phyloP scores from a whole-genome alignment of 2,329 filamentous ascomycete species.

The Bretziella fagacearum region DNA sequence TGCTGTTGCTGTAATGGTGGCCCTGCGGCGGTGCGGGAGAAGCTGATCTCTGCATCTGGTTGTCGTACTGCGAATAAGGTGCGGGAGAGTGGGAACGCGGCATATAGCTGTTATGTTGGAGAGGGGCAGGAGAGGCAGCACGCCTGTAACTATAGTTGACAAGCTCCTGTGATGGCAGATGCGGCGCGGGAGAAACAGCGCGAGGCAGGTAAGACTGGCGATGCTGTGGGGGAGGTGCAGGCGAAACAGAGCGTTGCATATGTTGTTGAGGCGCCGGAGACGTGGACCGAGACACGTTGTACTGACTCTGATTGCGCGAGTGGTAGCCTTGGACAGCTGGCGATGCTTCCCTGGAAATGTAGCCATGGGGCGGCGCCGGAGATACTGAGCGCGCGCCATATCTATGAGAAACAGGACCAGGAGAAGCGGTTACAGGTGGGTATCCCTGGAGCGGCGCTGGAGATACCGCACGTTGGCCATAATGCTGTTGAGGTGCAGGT shows the following conservation, averaged over 20 bases:
- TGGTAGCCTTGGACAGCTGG: constrained; percentile 21
- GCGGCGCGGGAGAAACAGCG: constrained; percentile 24
- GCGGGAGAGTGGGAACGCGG: constrained; percentile 17
- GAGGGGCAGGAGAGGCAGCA: constrained; percentile 13
- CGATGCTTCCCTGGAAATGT: constrained; percentile 17
- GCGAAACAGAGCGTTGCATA: constrained; percentile 19
- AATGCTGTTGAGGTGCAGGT: constrained; percentile 6
- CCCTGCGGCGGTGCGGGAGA: constrained; percentile 25
- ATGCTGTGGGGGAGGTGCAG: constrained; percentile 19
- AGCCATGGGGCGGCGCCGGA: constrained; percentile 21
- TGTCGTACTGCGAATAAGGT: constrained; percentile 16
- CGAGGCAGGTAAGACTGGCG: constrained; percentile 20
- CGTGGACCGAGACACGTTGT: constrained; percentile 17
- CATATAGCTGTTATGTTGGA: constrained; percentile 5
- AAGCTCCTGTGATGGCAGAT: constrained; percentile 16
- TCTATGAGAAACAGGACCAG: constrained; percentile 15
- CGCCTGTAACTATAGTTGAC: constrained; percentile 18
- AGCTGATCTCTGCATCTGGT: constrained; percentile 21
- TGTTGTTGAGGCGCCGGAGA: constrained; percentile 21
- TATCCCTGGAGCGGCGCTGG: constrained; percentile 9
- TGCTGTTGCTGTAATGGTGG: constrained; percentile 16
- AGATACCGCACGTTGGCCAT: constrained; percentile 5
- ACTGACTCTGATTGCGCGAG: constrained; percentile 11
- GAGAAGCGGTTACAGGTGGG: constrained; percentile 14
- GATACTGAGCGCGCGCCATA: constrained; percentile 19